Conservation (phyloP, 345 rosid genomes). For the Arabis hirsuta region DNA sequence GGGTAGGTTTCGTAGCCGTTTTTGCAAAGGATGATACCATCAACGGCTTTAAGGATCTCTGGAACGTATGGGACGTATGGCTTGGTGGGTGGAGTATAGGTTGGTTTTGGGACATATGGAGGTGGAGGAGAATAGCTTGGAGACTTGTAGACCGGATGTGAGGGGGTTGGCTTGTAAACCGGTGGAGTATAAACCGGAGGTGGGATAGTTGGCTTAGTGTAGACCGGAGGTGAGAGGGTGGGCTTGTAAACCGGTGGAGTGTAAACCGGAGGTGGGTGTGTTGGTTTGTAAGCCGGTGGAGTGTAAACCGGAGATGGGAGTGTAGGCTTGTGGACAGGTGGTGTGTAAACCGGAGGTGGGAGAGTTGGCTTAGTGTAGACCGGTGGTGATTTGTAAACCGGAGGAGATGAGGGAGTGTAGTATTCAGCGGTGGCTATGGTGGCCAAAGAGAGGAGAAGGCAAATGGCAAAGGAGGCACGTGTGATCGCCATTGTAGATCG, state of each 20-base stretch:
- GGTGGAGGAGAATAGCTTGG: constrained; percentile 31
- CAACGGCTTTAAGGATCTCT: no score
- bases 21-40: no score
- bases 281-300: not conserved
- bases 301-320: constrained; percentile 26
- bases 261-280: constrained; percentile 25
- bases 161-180: not conserved
- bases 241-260: constrained; percentile 28
- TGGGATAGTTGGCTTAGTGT: constrained; percentile 19
- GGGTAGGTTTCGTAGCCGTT: no score
- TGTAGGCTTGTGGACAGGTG: not conserved
- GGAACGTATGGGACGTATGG: no score
- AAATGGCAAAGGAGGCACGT: constrained; percentile 31
- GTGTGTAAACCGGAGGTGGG: constrained; percentile 33
- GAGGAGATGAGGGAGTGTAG: constrained; percentile 43
- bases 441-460: constrained; percentile 31
- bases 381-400: constrained; percentile 32
- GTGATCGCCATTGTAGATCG: constrained; percentile 25
- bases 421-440: constrained; percentile 40
- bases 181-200: constrained; percentile 28
- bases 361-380: constrained; percentile 10
- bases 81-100: constrained; percentile 30
- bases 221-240: constrained; percentile 21
- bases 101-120: constrained; percentile 38
- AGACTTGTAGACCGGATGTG: constrained; percentile 20